Evolutionary conservation across 768 basidiomycete genomes (phyloP), one percentile per base, ranked within the genome.

Genomic region (Coprinellus micaceus): DNA sequence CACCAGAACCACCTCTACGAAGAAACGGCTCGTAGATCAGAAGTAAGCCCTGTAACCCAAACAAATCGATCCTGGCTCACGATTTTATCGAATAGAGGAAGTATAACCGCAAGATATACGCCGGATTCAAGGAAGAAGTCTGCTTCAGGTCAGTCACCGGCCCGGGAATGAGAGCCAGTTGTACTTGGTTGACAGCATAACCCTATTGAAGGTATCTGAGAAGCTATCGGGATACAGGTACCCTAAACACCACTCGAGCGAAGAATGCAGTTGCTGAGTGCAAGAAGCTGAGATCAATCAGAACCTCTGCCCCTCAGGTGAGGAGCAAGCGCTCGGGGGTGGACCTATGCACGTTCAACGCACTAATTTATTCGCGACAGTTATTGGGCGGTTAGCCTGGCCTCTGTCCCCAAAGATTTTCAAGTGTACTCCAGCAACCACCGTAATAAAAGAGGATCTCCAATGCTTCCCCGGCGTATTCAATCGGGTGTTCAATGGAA

Each of bases 1-100:
- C 93, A 94, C 67, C 91, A 93, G 74, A 90, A 84, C 59, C 92
- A 94, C 63, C 70, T 75, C 19, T 94, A 93, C 63, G 89, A 91
- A 66, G 91, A 93, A 67, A 75, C 77, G 51, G 83, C 82, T 13
- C 78, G 92, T 4, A 82, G 80, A 62, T 79, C 78, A 56, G 91
- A 63, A 64, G 70, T 69, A 39, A 26, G 53, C 56, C 25, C 29
- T 33, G 33, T 13, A 33, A 43, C 71, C 84, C 43, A 26, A 33
- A 13, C 47, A 13, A n/a, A 41, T 46, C 28, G 1, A 17, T 33
- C 28, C 43, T 39, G 39, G 41, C 26, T 22, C 33, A 48, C 3
- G 15, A 17, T 6, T n/a, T 7, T 26, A 33, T 2, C 26, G 30
- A 17, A 7, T 43, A 61, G 60, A 49, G 60, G 25, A 58, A 54